Evolutionary conservation across 2,329 filamentous ascomycete species (phyloP).

Genomic region (Hymenoscyphus repandus): DNA sequence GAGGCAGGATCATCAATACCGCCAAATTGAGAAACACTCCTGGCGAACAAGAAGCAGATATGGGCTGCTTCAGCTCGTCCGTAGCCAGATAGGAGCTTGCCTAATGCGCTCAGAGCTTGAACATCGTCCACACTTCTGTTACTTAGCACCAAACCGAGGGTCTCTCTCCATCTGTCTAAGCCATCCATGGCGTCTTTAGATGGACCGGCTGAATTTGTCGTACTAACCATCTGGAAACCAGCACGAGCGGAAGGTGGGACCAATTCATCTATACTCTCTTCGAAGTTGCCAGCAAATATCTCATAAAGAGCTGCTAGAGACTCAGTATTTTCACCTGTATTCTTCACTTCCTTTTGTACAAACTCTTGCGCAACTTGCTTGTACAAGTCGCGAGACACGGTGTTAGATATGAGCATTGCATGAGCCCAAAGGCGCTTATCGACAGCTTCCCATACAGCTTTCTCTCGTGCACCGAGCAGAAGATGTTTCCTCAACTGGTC

Average conservation of each 20-base stretch:
- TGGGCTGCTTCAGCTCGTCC: constrained; percentile 88
- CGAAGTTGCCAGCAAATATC: constrained; percentile 86
- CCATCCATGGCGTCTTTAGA: constrained; percentile 74
- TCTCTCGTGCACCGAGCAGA: constrained; percentile 76
- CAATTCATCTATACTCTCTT: constrained; percentile 92
- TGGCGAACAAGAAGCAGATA: constrained; percentile 86
- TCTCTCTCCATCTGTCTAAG: constrained; percentile 91
- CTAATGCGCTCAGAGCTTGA: constrained; percentile 72
- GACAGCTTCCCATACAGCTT: constrained; percentile 87
- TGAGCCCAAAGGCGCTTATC: constrained; percentile 96
- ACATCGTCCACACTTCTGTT: constrained; percentile 81
- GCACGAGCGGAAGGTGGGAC: constrained; percentile 89
- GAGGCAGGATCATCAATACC: constrained; percentile 77
- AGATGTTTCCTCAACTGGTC: constrained; percentile 69
- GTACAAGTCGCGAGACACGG: constrained; percentile 75
- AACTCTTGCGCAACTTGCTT: constrained; percentile 95
- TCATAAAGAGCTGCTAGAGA: constrained; percentile 89
- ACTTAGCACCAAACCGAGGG: constrained; percentile 75
- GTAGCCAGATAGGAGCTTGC: constrained; percentile 77
- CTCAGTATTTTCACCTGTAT: constrained; percentile 72
- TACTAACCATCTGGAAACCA: constrained; percentile 85
- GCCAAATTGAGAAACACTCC: constrained; percentile 64
- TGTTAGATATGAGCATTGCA: constrained; percentile 80
- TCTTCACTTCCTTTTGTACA: constrained; percentile 88
- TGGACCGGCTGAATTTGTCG: constrained; percentile 53